Evolutionary conservation across 2,329 filamentous ascomycete species (phyloP), one percentile per base, ranked within the genome.

Genomic region (Iodosphaeria phyllophila): DNA sequence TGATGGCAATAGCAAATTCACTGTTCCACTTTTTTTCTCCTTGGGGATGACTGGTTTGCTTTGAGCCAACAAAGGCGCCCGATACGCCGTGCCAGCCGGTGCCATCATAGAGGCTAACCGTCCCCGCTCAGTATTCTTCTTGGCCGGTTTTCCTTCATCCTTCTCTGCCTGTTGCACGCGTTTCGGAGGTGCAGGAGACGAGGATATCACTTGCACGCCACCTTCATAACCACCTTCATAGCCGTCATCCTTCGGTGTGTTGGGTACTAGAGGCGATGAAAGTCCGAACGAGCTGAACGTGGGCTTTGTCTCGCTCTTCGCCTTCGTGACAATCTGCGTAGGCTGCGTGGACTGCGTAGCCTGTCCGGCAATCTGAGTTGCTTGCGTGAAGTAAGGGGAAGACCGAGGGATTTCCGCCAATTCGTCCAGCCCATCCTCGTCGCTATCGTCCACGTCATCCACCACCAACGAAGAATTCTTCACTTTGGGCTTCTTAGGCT

Each of bases 41-140:
- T n/a, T n/a, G n/a, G n/a, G n/a, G n/a, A n/a, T n/a, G n/a, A n/a
- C n/a, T n/a, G n/a, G n/a, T n/a, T n/a, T n/a, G n/a, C n/a, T n/a
- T n/a, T n/a, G 32, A 13, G 30, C 35, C 15, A 47, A 41, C 4
- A 37, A 35, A 4, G 43, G 60, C 19, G 65, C 56, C 33, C 66
- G 63, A 39, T 77, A 86, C 7, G 60, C 48, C 1, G 82, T 91
- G 5, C 82, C 77, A 22, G 71, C 64, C 15, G 82, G 78, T 18
- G 79, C 77, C 56, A 91, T 75, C 22, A 67, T 51, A 32, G 58
- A 70, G 13, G 62, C 65, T 21, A 74, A 40, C 16, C 57, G 46
- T 22, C 54, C 54, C n/a, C n/a, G n/a, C n/a, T n/a, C n/a, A n/a
- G n/a, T n/a, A n/a, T n/a, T n/a, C n/a, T n/a, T n/a, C n/a, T n/a